Base-by-base conservation (phyloP, 2,329 filamentous ascomycete genomes). In the Aspergillus sp. region DNA sequence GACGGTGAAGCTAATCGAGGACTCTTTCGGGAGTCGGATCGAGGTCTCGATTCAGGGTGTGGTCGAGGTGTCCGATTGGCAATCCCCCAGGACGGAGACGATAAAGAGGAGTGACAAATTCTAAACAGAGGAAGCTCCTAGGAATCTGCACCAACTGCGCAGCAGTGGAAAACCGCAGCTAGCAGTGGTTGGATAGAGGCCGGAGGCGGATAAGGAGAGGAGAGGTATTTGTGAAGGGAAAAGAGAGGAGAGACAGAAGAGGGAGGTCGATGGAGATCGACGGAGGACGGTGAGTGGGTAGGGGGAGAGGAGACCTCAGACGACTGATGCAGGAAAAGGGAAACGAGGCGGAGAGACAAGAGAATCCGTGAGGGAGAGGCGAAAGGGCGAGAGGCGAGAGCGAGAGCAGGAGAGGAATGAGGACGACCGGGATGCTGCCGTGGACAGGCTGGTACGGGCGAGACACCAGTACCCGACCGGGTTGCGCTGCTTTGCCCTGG, bases 101-200 rank as follows among this genome's bases (percentile, higher is more conserved):
- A 50, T 44, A 57, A 48, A 47, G 41, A 57, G 38, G 52, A 41
- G 58, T 49, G 48, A 42, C 55, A 26, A 24, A 30, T 9, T 45
- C 22, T 49, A 50, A 53, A 53, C 43, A 56, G 56, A 51, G 52
- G 47, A 32, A 56, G 52, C 42, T 59, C 59, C 65, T 49, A 56
- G 59, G 59, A 51, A 42, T 18, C 48, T 51, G 65, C 59, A 67
- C 64, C 65, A 64, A 66, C 62, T 66, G 65, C 65, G 65, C 62
- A 58, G 62, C 65, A 71, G 70, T 68, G 63, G 53, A 49, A 55
- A 63, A 64, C 62, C 65, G 68, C 64, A 64, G 71, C 68, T 55
- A 64, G 65, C 64, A 73, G 63, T 59, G 60, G 60, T 61, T 64
- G n/a, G 44, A 57, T 30, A 30, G 26, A 55, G 42, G 52, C 51